phyloP scores from a whole-genome alignment of 2,329 filamentous ascomycete species.

The Parascedosporium putredinis region DNA sequence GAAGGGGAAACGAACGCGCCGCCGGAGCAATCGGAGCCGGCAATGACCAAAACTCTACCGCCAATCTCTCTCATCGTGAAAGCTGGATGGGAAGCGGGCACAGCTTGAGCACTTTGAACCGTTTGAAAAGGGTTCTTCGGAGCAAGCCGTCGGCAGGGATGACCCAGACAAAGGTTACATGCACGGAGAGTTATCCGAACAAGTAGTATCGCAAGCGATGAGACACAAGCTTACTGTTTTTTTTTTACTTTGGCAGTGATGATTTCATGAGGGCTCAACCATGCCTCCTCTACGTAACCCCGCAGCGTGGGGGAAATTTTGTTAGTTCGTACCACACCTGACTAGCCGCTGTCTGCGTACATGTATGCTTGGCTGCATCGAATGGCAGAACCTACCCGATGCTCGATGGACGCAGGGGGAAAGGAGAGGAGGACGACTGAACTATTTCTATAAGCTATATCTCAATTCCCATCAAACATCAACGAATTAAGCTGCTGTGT shows the following conservation, averaged over 20 bases:
- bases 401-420: too few species aligned
- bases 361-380: too few species aligned
- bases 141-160: background rate
- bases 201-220: too few species aligned
- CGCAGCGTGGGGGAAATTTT: conserved; percentile 2
- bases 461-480: too few species aligned
- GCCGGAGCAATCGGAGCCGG: conserved; percentile 83
- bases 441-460: too few species aligned
- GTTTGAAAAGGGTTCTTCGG: background rate
- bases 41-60: conserved; percentile 63
- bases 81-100: background rate
- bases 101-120: background rate
- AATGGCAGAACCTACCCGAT: too few species aligned
- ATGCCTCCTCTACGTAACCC: background rate
- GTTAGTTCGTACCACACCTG: background rate
- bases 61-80: background rate
- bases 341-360: too few species aligned
- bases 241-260: too few species aligned
- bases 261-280: background rate
- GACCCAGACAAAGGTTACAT: background rate
- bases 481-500: too few species aligned
- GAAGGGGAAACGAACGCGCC: conserved; percentile 66
- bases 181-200: background rate
- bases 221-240: too few species aligned
- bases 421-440: too few species aligned